Conservation (phyloP, 2,329 filamentous ascomycete species). For the Cercospora beticola region DNA sequence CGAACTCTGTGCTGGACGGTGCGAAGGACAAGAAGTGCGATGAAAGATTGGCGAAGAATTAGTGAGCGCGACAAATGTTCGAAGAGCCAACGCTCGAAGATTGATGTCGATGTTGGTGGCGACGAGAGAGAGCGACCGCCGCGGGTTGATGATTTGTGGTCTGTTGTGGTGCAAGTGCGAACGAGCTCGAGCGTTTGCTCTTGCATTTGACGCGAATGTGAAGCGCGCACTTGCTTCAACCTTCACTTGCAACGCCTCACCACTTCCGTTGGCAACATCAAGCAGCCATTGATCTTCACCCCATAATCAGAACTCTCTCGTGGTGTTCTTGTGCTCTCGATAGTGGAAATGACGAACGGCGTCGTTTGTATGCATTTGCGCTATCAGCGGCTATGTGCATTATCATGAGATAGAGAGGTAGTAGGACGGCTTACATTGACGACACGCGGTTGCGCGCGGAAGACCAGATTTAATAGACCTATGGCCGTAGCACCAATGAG, state of each 20-base stretch:
- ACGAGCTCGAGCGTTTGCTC: background rate
- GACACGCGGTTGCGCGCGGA: background rate
- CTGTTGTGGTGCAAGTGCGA: slow-evolving; percentile 6
- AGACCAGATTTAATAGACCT: background rate
- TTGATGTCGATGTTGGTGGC: slow-evolving; percentile 4
- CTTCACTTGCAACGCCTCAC: background rate
- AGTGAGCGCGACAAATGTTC: background rate
- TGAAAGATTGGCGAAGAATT: background rate
- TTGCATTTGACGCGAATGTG: background rate
- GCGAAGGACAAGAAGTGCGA: background rate
- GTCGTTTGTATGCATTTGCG: slow-evolving; percentile 12
- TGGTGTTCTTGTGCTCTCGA: background rate
- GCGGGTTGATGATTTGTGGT: background rate
- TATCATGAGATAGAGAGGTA: background rate
- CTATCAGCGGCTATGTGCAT: slow-evolving; percentile 13
- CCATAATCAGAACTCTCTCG: background rate
- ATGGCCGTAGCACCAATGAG: background rate
- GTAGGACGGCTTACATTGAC: background rate
- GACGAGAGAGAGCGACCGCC: background rate
- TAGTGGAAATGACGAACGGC: slow-evolving; percentile 14
- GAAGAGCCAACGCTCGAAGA: background rate
- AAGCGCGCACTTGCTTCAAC: slow-evolving; percentile 1
- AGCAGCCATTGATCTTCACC: background rate
- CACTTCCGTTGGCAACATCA: background rate
- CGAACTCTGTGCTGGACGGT: background rate